phyloP scores from a whole-genome alignment of 2,329 filamentous ascomycete species.

The Aspergillus eucalypticola region DNA sequence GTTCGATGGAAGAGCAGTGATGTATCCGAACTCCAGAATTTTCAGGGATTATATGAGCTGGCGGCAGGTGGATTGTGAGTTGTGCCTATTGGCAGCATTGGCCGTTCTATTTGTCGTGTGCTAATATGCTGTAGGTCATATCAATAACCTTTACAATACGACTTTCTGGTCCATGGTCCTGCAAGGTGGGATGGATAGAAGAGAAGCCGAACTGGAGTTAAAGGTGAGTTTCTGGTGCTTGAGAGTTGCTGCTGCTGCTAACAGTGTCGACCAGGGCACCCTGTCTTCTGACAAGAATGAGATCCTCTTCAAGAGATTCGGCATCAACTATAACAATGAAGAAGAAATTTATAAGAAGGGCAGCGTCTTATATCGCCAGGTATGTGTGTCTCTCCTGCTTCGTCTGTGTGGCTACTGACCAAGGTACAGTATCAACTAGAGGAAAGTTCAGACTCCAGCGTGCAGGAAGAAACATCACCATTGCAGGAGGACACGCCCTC shows the following conservation, averaged over 20 bases:
- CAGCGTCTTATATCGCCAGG: conserved; percentile 82
- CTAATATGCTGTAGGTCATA: conserved; percentile 66
- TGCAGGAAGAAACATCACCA: conserved; percentile 19
- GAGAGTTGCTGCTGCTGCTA: conserved; percentile 21
- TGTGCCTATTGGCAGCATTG: not conserved
- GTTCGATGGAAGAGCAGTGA: conserved; percentile 89
- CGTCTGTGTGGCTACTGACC: conserved; percentile 6
- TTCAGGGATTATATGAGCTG: conserved; percentile 94
- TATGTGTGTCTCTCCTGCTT: conserved; percentile 33
- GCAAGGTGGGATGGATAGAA: conserved; percentile 70
- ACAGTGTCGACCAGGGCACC: conserved; percentile 62
- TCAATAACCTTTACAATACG: conserved; percentile 98
- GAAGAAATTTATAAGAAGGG: conserved; percentile 90
- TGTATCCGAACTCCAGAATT: conserved; percentile 80
- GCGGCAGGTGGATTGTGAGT: conserved; percentile 91
- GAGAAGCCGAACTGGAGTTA: conserved; percentile 77
- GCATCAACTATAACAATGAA: conserved; percentile 98
- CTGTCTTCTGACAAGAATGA: conserved; percentile 90
- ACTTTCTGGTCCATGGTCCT: conserved; percentile 90
- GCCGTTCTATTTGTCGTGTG: conserved; percentile 10
- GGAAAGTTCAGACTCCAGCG: conserved; percentile 47
- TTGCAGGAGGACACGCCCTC: conserved; percentile 57
- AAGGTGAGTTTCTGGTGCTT: conserved; percentile 54
- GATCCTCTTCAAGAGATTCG: conserved; percentile 83
- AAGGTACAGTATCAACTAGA: conserved; percentile 66